A percentile compares a stretch with the other conserved stretches of the same genome.
phyloP scores from a whole-genome alignment of 116 monocot species.

The Trichopus zeylanicus region DNA sequence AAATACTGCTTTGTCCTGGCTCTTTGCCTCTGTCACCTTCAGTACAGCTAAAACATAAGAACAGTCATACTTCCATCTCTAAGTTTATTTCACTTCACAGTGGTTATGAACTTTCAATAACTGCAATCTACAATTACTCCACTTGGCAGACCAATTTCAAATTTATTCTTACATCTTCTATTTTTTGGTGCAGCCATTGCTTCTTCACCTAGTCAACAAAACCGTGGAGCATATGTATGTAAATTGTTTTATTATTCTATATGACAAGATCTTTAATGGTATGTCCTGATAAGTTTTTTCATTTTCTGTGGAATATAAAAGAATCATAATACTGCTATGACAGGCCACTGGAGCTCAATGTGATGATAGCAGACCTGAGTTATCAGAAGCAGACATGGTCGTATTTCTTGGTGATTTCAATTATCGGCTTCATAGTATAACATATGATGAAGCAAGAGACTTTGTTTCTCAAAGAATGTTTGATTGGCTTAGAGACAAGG shows the following conservation, averaged over 20 bases:
- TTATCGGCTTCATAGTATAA: slow-evolving; percentile 68
- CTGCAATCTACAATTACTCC: neutral
- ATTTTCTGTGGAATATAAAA: neutral
- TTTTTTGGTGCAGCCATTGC: slow-evolving; percentile 45
- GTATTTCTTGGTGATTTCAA: slow-evolving; percentile 97
- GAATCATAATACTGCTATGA: neutral
- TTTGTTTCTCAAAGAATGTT: slow-evolving; percentile 93
- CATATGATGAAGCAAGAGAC: slow-evolving; percentile 96
- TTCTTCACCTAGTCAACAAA: slow-evolving; percentile 55
- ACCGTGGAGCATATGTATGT: slow-evolving; percentile 74
- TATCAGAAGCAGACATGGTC: slow-evolving; percentile 87
- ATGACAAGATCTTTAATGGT: too few relatives aligned
- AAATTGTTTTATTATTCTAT: neutral
- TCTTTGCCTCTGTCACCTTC: neutral
- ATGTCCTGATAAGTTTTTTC: neutral
- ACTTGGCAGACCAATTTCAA: neutral
- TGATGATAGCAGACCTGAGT: slow-evolving; percentile 74
- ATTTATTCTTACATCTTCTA: neutral
- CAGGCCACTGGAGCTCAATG: slow-evolving; percentile 44
- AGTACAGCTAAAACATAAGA: too few relatives aligned
- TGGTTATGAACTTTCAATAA: neutral
- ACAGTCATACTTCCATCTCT: too few relatives aligned
- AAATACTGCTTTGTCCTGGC: neutral
- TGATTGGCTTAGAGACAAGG: slow-evolving; percentile 95
- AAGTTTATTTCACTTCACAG: neutral